Base-by-base conservation (phyloP, 1,284 basidiomycete genomes). In the Leccinum cinnamomeum region DNA sequence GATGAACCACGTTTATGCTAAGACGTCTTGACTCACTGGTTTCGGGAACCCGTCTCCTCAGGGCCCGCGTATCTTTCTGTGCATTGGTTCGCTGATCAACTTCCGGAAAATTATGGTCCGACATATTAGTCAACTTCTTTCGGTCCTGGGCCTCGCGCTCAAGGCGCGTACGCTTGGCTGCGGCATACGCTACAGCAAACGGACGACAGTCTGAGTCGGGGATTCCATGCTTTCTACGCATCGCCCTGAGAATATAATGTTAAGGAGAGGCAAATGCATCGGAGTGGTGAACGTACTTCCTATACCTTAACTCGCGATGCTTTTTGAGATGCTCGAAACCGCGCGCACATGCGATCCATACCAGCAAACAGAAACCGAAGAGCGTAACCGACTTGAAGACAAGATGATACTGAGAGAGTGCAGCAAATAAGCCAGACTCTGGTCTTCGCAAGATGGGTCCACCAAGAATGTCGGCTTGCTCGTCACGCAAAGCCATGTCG, bases 111-210 rank as follows among this genome's bases (percentile, higher is more conserved):
- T 61, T 63, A 60, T 76, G 65, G 63, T 61, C 63, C 58, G 72
- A 71, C 56, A 63, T 61, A 63, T 73, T 68, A 56, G 64, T 61
- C 35, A 56, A 62, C 65, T 66, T 73, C 64, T 70, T 74, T 60
- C 61, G 64, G 71, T 79, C 67, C 65, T 75, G 68, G 67, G 76
- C 68, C 74, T 79, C 75, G 69, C 76, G 75, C 65, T 83, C 79
- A 70, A 83, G 79, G 67, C 82, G 81, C 62, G 80, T 77, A 68
- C 78, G 78, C 67, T 79, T 75, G 25, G 83, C 90, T 60, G 88
- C 88, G 65, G 88, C 86, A 74, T 90, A 90, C n/a, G 91, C 91
- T 62, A 92, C 87, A 72, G 88, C 88, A 80, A 93, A 93, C 8
- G 91, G 89, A 44, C 91, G 82, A 66, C 85, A 81, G 77, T 92